A percentile compares a stretch with the other conserved stretches of the same genome.
These are phyloP conservation scores for Candida hungchunana DNA, from an alignment of 805 yeast species.

Conservation along the genomic window DNA sequence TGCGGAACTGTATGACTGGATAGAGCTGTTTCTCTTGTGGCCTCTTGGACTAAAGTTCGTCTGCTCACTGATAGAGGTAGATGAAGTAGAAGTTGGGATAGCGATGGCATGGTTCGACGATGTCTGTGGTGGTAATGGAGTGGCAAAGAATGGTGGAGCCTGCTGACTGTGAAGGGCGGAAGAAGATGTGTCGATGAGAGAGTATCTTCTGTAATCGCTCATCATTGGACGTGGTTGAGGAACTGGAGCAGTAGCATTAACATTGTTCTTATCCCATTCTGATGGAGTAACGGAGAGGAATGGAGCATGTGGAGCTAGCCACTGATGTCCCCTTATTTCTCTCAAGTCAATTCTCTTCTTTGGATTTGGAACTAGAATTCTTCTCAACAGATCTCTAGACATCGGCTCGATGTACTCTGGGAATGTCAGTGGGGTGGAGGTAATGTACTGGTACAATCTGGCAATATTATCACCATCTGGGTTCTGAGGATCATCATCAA, in stretches of 20 bases:
- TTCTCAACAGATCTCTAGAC: conserved; percentile 85
- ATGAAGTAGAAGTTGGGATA: conserved; percentile 36
- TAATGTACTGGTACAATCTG: conserved; percentile 84
- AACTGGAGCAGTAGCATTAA: conserved; percentile 19
- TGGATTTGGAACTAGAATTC: conserved; percentile 83
- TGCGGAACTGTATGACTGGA: conserved; percentile 46
- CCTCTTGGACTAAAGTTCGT: conserved; percentile 19
- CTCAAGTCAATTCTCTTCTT: conserved; percentile 62
- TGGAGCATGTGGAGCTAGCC: conserved; percentile 83
- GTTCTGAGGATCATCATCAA: conserved; percentile 94
- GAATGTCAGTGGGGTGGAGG: conserved; percentile 86
- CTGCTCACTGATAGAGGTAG: conserved; percentile 26
- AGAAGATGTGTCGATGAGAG: conserved; percentile 42
- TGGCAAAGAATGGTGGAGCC: conserved; percentile 35
- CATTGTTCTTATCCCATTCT: conserved; percentile 71
- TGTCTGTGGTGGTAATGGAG: conserved; percentile 66
- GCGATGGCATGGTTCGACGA: conserved; percentile 59
- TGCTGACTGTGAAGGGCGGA: conserved; percentile 35
- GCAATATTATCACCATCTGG: conserved; percentile 96
- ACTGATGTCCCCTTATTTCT: conserved; percentile 74
- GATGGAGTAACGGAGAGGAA: conserved; percentile 79
- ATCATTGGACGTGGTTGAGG: conserved; percentile 28
- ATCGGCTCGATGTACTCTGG: conserved; percentile 90
- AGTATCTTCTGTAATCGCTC: conserved; percentile 33
- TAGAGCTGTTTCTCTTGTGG: conserved; percentile 38